Conservation (phyloP, 345 rosid genomes). For the Ricinus communis region DNA sequence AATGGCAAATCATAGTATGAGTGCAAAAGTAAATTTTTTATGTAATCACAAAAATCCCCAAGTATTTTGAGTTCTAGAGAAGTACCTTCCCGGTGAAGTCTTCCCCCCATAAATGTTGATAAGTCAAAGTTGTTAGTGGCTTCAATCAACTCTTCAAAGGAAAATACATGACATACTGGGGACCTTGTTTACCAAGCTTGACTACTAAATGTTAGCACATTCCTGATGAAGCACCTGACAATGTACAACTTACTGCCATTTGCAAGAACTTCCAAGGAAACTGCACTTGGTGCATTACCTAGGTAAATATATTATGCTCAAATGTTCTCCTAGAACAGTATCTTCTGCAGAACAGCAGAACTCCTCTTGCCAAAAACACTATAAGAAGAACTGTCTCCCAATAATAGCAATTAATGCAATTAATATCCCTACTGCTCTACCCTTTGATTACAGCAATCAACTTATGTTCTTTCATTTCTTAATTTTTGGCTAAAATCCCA, state of each 20-base stretch:
- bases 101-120: conserved; percentile 64
- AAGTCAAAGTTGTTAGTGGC: conserved; percentile 72
- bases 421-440: conserved; percentile 45
- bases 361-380: conserved; percentile 45
- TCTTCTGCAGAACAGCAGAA: conserved; percentile 44
- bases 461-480: too few relatives aligned
- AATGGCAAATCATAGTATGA: too few relatives aligned
- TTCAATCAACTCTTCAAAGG: conserved; percentile 78
- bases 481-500: too few relatives aligned
- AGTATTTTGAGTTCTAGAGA: background rate
- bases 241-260: conserved; percentile 74
- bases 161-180: conserved; percentile 51
- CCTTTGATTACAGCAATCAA: conserved; percentile 36
- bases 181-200: conserved; percentile 67
- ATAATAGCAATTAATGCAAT: conserved; percentile 45
- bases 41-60: too few relatives aligned
- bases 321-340: conserved; percentile 36
- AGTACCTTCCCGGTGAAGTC: conserved; percentile 83
- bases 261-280: conserved; percentile 79
- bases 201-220: background rate
- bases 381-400: conserved; percentile 58
- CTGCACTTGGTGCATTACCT: conserved; percentile 47
- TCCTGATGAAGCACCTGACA: background rate
- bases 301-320: conserved; percentile 52
- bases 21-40: too few relatives aligned